phyloP scores from a whole-genome alignment of 2,329 filamentous ascomycete genomes.

The Mycogone perniciosa region DNA sequence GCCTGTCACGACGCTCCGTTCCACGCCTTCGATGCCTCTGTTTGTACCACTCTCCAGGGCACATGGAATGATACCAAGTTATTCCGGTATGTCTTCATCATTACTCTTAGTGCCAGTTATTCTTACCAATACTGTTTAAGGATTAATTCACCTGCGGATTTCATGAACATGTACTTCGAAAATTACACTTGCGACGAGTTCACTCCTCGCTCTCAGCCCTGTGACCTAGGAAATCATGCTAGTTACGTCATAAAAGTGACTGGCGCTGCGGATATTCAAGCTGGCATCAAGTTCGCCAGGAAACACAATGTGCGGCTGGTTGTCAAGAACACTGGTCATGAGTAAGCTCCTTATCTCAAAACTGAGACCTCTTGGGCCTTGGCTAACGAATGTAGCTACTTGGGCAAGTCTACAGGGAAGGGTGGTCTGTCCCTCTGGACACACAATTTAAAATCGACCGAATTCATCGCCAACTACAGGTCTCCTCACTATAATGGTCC shows the following conservation, averaged over 20 bases:
- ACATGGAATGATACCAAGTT: neutral
- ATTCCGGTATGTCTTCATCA: neutral
- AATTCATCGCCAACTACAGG: slow-evolving; percentile 14
- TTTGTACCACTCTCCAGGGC: neutral
- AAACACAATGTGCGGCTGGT: slow-evolving; percentile 25
- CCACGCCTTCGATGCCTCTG: too few species aligned
- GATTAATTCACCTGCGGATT: neutral
- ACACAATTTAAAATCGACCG: slow-evolving; percentile 31
- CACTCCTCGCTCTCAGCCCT: slow-evolving; percentile 30
- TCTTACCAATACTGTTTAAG: too few species aligned
- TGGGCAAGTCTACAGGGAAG: slow-evolving; percentile 32
- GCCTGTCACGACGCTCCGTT: neutral
- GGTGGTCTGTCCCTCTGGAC: slow-evolving; percentile 35
- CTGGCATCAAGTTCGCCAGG: slow-evolving; percentile 28
- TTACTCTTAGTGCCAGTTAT: neutral
- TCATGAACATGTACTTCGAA: slow-evolving; percentile 14
- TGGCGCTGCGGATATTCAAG: slow-evolving; percentile 22
- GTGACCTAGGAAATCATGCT: slow-evolving; percentile 34
- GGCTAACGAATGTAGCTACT: too few species aligned
- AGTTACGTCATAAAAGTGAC: slow-evolving; percentile 28
- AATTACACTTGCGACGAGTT: slow-evolving; percentile 27
- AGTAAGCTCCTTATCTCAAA: too few species aligned
- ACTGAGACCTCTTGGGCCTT: too few species aligned
- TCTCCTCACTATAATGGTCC: slow-evolving; percentile 30
- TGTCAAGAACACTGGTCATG: slow-evolving; percentile 25